Conservation (phyloP, 768 basidiomycete species). For the Trametes elegans region DNA sequence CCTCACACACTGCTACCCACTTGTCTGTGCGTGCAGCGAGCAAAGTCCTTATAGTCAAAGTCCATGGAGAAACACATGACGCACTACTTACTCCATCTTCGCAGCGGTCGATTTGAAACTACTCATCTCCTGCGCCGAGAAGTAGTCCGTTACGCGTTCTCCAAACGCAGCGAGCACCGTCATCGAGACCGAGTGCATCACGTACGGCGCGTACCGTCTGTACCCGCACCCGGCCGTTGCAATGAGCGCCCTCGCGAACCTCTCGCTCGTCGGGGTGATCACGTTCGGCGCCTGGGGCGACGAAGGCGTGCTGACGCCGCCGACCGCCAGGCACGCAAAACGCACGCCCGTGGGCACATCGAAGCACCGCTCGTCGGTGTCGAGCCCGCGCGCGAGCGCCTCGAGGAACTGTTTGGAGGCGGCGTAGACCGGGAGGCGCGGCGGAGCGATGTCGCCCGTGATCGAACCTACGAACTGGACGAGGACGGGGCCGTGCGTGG, state of each 20-base stretch:
- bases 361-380: slow-evolving; percentile 26
- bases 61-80: no score
- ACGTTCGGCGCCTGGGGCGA: slow-evolving; percentile 4
- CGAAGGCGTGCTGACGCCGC: slow-evolving; percentile 22
- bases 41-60: no score
- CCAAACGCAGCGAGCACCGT: slow-evolving; percentile 5
- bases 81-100: slow-evolving; percentile 9
- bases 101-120: not conserved
- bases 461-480: slow-evolving; percentile 28
- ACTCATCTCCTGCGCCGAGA: slow-evolving; percentile 13
- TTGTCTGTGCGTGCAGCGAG: no score
- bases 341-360: slow-evolving; percentile 19
- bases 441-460: slow-evolving; percentile 19
- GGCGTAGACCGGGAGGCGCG: slow-evolving; percentile 25
- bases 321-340: slow-evolving; percentile 26
- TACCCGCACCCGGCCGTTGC: slow-evolving; percentile 24
- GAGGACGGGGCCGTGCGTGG: slow-evolving; percentile 22
- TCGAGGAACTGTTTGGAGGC: slow-evolving; percentile 27
- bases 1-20: no score
- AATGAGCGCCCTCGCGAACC: slow-evolving; percentile 22
- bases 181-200: slow-evolving; percentile 20
- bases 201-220: slow-evolving; percentile 21
- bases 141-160: slow-evolving; percentile 9
- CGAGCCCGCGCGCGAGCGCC: slow-evolving; percentile 22
- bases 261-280: slow-evolving; percentile 18